Base-by-base conservation (phyloP, 108 stramenopile species). In the Fragilaria crotonensis region DNA sequence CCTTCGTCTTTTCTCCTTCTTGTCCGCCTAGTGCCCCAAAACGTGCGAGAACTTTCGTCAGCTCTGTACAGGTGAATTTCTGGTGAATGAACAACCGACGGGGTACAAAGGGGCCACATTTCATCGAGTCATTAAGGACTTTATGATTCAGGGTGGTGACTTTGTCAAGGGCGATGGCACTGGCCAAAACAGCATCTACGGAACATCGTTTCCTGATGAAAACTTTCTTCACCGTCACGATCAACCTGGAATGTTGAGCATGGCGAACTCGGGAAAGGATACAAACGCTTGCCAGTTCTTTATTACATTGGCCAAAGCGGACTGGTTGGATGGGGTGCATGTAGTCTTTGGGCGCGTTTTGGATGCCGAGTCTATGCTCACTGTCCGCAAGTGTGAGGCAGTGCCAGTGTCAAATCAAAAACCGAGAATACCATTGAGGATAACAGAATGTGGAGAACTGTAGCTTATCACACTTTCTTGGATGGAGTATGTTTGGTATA, bases 271-370 rank as follows among this genome's bases (percentile, higher is more conserved):
- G n/a, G 97, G 97, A 1, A 89, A 93, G 0, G 85, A 95, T 64
- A 74, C 80, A 1, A 98, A 96, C 66, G 98, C 96, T 29, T 97
- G 96, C 58, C 98, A 96, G 65, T 99, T 99, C 57, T 99, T 96
- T 64, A 91, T 99, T 27, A 99, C 96, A 4, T 92, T 85, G 53
- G 92, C 84, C 11, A 84, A 85, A 45, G 78, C 87, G 14, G 89
- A 90, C 22, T 89, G 88, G 87, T 57, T 93, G 62, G 95, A 99
- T 76, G 93, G 89, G 45, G 87, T 88, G 76, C 95, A 98, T 63
- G 79, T 79, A 2, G 95, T 98, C 17, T 98, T 98, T 78, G 97
- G 97, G 28, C 86, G 86, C 66, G 96, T 99, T 9, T 69, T 99
- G 57, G 98, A 97, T 65, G 87, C 78, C 30, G 98, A 97, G 62